Evolutionary conservation across 2,329 filamentous ascomycete species (phyloP).

Genomic region (Malbranchea zuffiana): DNA sequence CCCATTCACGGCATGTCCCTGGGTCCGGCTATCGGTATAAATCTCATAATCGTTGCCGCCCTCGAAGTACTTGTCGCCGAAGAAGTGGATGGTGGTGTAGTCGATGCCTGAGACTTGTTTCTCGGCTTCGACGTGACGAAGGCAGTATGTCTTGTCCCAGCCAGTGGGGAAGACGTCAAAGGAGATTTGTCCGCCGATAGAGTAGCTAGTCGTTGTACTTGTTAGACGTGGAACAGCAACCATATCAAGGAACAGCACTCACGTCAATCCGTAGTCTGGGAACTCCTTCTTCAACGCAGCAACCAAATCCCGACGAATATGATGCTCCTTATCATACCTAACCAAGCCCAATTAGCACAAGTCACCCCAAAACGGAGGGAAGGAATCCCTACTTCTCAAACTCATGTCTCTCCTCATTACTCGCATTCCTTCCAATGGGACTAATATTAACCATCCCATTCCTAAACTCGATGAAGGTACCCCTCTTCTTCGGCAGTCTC

Average conservation of each 20-base stretch:
- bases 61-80: slow-evolving; percentile 85
- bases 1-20: slow-evolving; percentile 69
- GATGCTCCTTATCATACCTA: slow-evolving; percentile 63
- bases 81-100: slow-evolving; percentile 91
- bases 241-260: slow-evolving; percentile 31
- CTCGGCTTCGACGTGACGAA: slow-evolving; percentile 75
- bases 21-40: slow-evolving; percentile 66
- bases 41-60: slow-evolving; percentile 97
- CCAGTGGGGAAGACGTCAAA: slow-evolving; percentile 95
- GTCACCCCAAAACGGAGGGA: background rate
- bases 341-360: background rate
- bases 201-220: slow-evolving; percentile 64
- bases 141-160: slow-evolving; percentile 98
- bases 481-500: slow-evolving; percentile 52
- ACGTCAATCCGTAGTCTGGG: slow-evolving; percentile 73
- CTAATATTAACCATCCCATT: slow-evolving; percentile 57
- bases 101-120: slow-evolving; percentile 51
- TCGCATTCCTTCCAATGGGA: slow-evolving; percentile 68
- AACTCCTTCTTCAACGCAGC: slow-evolving; percentile 68
- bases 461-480: slow-evolving; percentile 57
- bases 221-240: no score
- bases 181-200: slow-evolving; percentile 93
- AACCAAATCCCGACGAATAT: slow-evolving; percentile 67
- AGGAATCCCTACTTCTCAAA: slow-evolving; percentile 50
- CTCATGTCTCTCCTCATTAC: slow-evolving; percentile 63